Base-by-base conservation (phyloP, 805 yeast genomes). In the Yamadazyma ubonensis region DNA sequence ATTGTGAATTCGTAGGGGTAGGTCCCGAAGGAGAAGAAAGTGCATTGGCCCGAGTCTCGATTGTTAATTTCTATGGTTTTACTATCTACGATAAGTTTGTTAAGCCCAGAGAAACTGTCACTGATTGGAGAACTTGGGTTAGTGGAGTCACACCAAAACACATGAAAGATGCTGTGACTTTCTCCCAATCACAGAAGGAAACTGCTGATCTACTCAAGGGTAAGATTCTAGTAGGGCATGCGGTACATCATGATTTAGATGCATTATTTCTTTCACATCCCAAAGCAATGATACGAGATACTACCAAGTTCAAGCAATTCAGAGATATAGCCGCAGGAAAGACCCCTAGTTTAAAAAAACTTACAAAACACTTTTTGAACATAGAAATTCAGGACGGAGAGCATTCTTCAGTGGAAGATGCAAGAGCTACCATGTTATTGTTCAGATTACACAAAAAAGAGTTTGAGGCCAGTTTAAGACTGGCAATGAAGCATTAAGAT, bases 1-100 rank as follows among this genome's bases (percentile, higher is more conserved):
- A 90, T 61, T 89, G 97, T 66, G 98, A 90, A 53, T 89, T 90
- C 68, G 97, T 90, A 2, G 96, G 96, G 8, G 82, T 85, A 2
- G 96, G 96, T 0, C 76, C 75, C 4, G 81, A 79, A 7, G 95
- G 95, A 5, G 53, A 54, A 26, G 78, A 71, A 33, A 79, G 88
- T 4, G 91, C 81, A 1, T 66, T 90, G 11, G 97, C 96, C 0
- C 72, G 97, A 49, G 93, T 89, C 0, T 87, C 96, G 0, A 66
- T 90, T 9, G 96, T 90, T 3, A 88, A 90, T 56, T 87, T 72
- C 57, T 82, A 77, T 53, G 96, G 97, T 0, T 76, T 77, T 47
- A 71, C 78, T 0, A 55, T 90, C 0, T 68, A 82, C 45, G 97
- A 90, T 59, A 65, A 73, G 27, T 90, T 71, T 63, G 96, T 90